phyloP scores from a whole-genome alignment of 441 rosid genomes.

The California macrophylla region DNA sequence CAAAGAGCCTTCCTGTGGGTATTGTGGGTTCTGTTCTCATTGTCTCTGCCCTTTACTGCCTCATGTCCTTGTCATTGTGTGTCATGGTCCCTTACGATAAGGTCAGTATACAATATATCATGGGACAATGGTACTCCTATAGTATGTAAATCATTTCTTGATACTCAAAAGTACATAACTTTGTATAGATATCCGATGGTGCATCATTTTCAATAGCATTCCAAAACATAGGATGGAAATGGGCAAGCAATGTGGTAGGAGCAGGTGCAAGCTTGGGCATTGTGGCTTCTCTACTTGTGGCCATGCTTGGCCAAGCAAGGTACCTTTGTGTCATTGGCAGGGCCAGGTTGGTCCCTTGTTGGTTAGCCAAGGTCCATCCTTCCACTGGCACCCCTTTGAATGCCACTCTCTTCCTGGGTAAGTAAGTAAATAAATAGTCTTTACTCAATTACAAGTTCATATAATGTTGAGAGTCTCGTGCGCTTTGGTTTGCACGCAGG shows the following conservation, averaged over 20 bases:
- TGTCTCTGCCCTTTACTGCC: conserved; percentile 63
- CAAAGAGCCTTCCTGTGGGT: conserved; percentile 63
- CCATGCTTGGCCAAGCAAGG: conserved; percentile 90
- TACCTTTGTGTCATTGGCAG: conserved; percentile 85
- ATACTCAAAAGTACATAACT: too few relatives aligned
- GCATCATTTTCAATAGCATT: conserved; percentile 65
- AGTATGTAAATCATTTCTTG: too few relatives aligned
- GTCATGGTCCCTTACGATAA: conserved; percentile 62
- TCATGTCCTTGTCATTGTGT: conserved; percentile 73
- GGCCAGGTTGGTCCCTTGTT: conserved; percentile 70
- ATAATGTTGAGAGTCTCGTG: too few relatives aligned
- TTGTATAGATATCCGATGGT: conserved; percentile 34
- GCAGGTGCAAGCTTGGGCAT: conserved; percentile 92
- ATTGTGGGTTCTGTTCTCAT: conserved; percentile 71
- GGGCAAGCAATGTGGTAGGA: conserved; percentile 84
- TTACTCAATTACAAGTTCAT: too few relatives aligned
- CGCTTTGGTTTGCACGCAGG: conserved; percentile 31
- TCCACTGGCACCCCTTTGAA: conserved; percentile 86
- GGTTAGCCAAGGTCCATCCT: conserved; percentile 88
- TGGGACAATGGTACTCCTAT: too few relatives aligned
- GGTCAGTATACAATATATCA: conserved; percentile 32
- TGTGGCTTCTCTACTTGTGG: conserved; percentile 77
- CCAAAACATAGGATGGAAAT: conserved; percentile 53
- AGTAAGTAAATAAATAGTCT: too few relatives aligned
- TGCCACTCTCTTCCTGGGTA: conserved; percentile 88